These are phyloP conservation scores for Kodamaea derodonti DNA, from an alignment of 1,139 yeast genomes.

Conservation along the genomic window DNA sequence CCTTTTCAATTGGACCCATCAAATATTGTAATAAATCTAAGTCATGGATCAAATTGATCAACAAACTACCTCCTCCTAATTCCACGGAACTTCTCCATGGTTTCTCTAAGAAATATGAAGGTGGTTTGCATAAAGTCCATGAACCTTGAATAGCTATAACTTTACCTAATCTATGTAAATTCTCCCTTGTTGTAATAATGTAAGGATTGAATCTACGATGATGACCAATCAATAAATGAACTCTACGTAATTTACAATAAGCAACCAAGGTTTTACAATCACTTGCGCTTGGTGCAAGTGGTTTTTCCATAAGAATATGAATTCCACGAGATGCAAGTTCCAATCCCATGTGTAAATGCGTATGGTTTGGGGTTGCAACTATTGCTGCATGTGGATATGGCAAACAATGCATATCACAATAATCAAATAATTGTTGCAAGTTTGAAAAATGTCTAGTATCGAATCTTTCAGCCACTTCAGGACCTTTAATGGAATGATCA, in stretches of 20 bases:
- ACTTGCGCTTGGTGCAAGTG: conserved; percentile 34
- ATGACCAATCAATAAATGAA: conserved; percentile 39
- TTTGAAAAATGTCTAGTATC: conserved; percentile 24
- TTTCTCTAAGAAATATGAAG: conserved; percentile 31
- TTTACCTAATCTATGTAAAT: conserved; percentile 27
- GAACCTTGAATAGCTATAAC: conserved; percentile 39
- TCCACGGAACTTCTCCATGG: conserved; percentile 36
- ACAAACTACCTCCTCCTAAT: conserved; percentile 39
- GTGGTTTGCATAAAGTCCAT: conserved; percentile 39
- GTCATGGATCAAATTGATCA: conserved; percentile 42
- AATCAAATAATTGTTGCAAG: conserved; percentile 24
- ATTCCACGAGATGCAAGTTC: conserved; percentile 34
- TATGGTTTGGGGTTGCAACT: conserved; percentile 41
- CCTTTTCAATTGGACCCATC: conserved; percentile 36
- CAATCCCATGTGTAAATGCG: conserved; percentile 33
- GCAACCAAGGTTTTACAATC: conserved; percentile 33
- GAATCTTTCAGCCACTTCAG: conserved; percentile 25
- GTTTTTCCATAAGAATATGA: conserved; percentile 39
- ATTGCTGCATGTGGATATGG: conserved; percentile 40
- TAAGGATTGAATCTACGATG: conserved; percentile 44
- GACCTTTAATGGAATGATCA: conserved; percentile 40
- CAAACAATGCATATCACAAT: conserved; percentile 21
- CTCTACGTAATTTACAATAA: conserved; percentile 21
- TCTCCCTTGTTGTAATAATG: conserved; percentile 31
- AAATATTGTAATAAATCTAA: conserved; percentile 40